phyloP scores from a whole-genome alignment of 768 basidiomycete species.

The Kwoniella botswanensis region DNA sequence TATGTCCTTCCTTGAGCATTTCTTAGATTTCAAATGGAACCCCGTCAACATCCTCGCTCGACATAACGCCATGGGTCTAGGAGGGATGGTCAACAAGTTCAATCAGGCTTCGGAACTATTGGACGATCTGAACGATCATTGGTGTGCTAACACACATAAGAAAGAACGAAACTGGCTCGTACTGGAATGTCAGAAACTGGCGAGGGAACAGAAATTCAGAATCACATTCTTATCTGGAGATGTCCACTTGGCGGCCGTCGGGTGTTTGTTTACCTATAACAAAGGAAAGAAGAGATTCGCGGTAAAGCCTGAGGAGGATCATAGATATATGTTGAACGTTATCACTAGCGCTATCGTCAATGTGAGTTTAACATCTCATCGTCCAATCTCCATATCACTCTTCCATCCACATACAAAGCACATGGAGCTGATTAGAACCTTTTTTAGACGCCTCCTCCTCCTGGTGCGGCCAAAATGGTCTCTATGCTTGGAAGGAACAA shows the following conservation, averaged over 20 bases:
- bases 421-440: not conserved
- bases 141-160: conserved; percentile 76
- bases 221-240: conserved; percentile 90
- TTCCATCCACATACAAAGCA: not conserved
- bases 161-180: conserved; percentile 90
- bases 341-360: conserved; percentile 75
- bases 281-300: conserved; percentile 50
- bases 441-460: conserved; percentile 67
- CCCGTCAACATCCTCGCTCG: conserved; percentile 78
- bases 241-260: conserved; percentile 89
- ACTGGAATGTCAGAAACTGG: conserved; percentile 74
- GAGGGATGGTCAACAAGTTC: conserved; percentile 66
- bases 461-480: conserved; percentile 76
- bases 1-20: conserved; percentile 69
- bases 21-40: conserved; percentile 80
- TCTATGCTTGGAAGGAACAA: conserved; percentile 72
- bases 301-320: conserved; percentile 67
- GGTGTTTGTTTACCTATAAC: conserved; percentile 46
- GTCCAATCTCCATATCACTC: not conserved
- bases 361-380: not conserved
- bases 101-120: conserved; percentile 74
- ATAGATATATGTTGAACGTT: conserved; percentile 86
- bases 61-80: conserved; percentile 69
- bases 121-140: conserved; percentile 92
- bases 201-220: conserved; percentile 68